These are phyloP conservation scores for Cadophora sp. DNA, from an alignment of 2,329 filamentous ascomycete genomes.

Conservation along the genomic window DNA sequence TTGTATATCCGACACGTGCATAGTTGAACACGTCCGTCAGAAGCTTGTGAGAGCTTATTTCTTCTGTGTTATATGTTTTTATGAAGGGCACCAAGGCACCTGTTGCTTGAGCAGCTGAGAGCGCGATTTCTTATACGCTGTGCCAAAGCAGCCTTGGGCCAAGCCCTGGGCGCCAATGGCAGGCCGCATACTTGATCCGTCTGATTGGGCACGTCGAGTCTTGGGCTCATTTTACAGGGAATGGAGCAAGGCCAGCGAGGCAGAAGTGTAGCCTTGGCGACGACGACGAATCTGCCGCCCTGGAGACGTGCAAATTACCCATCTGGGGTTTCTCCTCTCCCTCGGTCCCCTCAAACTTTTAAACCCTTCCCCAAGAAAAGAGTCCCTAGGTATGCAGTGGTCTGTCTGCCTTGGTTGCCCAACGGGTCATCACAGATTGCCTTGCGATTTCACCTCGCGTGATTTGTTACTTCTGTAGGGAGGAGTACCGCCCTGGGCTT, in stretches of 20 bases:
- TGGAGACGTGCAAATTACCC: slow-evolving; percentile 4
- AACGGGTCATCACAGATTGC: background rate
- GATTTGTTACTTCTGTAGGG: background rate
- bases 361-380: background rate
- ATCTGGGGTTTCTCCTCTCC: background rate
- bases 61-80: background rate
- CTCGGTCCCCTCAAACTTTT: background rate
- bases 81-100: too few relatives aligned
- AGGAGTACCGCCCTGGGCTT: background rate
- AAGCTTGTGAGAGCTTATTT: slow-evolving; percentile 16
- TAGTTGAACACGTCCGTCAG: background rate
- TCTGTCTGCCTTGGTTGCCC: background rate
- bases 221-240: slow-evolving; percentile 10
- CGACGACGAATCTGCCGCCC: slow-evolving; percentile 6
- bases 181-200: background rate
- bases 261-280: slow-evolving; percentile 8
- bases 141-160: slow-evolving; percentile 11
- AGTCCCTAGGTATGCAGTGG: too few relatives aligned
- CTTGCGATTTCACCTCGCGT: background rate
- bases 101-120: background rate
- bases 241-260: slow-evolving; percentile 6
- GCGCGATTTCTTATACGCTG: background rate
- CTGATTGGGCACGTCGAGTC: background rate
- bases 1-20: slow-evolving; percentile 7
- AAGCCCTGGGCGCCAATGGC: slow-evolving; percentile 10